Evolutionary conservation across 1,284 basidiomycete genomes (phyloP).

Genomic region (Microbotryomycetes sp.): DNA sequence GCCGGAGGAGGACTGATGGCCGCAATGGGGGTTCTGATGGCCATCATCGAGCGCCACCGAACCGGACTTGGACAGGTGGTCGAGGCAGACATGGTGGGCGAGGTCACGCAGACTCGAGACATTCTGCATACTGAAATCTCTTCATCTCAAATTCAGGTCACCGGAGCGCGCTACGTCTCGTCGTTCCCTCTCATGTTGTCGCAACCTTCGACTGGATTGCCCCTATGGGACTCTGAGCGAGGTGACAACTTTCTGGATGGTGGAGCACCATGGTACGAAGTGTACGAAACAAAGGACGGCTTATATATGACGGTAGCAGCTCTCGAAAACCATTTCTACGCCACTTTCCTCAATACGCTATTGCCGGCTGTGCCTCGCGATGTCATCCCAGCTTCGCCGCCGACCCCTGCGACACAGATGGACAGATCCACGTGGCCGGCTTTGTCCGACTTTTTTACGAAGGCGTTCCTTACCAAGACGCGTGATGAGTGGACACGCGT

Average conservation of each 20-base stretch:
- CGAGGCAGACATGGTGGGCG: slow-evolving; percentile 63
- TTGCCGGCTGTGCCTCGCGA: slow-evolving; percentile 20
- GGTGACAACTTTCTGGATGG: slow-evolving; percentile 64
- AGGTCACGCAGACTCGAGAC: neutral
- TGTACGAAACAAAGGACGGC: slow-evolving; percentile 65
- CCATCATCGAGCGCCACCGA: slow-evolving; percentile 57
- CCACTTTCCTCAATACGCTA: slow-evolving; percentile 50
- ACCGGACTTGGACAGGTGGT: slow-evolving; percentile 65
- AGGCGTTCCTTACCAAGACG: slow-evolving; percentile 55
- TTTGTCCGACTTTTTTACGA: slow-evolving; percentile 53
- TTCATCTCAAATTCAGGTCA: slow-evolving; percentile 49
- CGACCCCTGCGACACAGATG: slow-evolving; percentile 28
- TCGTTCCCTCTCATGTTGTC: slow-evolving; percentile 58
- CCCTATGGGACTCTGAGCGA: slow-evolving; percentile 45
- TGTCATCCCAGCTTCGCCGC: slow-evolving; percentile 29
- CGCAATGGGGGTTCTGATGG: slow-evolving; percentile 64
- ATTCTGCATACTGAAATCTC: neutral
- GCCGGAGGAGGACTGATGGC: slow-evolving; percentile 71
- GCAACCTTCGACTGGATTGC: slow-evolving; percentile 41
- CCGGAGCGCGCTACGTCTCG: slow-evolving; percentile 66
- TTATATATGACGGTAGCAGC: slow-evolving; percentile 69
- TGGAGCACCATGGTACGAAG: slow-evolving; percentile 65
- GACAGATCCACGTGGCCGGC: slow-evolving; percentile 55
- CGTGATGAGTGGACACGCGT: slow-evolving; percentile 62
- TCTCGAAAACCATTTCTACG: slow-evolving; percentile 63